A percentile compares a stretch with the other conserved stretches of the same genome.
Conservation (phyloP, 208 protist genomes). For the Leishmania aethiopica region DNA sequence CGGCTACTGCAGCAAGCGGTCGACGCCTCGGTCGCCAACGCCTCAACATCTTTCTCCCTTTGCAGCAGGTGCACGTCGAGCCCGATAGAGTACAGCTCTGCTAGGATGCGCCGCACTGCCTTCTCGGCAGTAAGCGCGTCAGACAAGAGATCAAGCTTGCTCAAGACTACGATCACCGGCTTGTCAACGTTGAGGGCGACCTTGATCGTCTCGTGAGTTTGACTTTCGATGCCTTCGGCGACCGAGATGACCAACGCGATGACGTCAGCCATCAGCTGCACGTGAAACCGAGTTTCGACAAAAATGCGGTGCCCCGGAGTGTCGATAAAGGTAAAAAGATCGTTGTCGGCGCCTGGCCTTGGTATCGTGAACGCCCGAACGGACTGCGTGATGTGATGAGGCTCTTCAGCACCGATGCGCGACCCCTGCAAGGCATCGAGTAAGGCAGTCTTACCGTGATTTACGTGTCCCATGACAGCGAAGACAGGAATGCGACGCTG, state of each 20-base stretch:
- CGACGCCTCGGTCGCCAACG: conserved; percentile 9
- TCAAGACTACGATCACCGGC: conserved; percentile 87
- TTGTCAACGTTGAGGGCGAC: conserved; percentile 84
- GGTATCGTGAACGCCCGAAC: conserved; percentile 73
- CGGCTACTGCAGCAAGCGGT: not conserved
- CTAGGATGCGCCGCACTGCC: conserved; percentile 46
- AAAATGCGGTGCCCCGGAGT: conserved; percentile 89
- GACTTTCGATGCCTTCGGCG: conserved; percentile 76
- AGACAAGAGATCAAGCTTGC: conserved; percentile 85
- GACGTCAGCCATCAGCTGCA: conserved; percentile 69
- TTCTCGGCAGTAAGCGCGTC: conserved; percentile 49
- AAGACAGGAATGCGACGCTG: conserved; percentile 73
- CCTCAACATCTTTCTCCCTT: conserved; percentile 41
- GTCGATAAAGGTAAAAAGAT: conserved; percentile 86
- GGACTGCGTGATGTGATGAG: conserved; percentile 79
- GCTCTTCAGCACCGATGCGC: conserved; percentile 52
- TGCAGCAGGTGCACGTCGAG: conserved; percentile 72
- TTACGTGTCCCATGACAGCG: conserved; percentile 79
- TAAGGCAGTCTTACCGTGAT: conserved; percentile 92
- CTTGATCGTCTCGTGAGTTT: conserved; percentile 88
- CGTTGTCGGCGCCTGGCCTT: conserved; percentile 8
- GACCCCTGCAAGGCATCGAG: conserved; percentile 79
- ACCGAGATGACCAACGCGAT: conserved; percentile 85
- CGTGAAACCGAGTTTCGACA: conserved; percentile 78
- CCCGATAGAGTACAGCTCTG: conserved; percentile 57